Percentiles rank a stretch among this genome's conserved stretches.
Evolutionary conservation across 352 stramenopile genomes (phyloP).

Genomic region (Globisporangium abappressorium): DNA sequence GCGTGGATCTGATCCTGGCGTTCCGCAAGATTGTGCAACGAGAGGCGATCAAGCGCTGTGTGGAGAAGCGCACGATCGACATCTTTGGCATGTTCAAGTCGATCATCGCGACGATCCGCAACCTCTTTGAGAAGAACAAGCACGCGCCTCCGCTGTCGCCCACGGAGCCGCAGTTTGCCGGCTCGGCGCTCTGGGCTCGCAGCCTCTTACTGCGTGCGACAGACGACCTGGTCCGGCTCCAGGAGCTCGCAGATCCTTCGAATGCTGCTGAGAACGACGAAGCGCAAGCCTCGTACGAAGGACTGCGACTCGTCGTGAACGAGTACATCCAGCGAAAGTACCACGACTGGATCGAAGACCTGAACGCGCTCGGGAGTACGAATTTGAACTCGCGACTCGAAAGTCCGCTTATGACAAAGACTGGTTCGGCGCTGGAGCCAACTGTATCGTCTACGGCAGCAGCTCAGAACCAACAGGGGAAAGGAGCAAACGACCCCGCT

Average conservation of each 20-base stretch:
- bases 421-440: conserved; percentile 22
- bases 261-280: conserved; percentile 80
- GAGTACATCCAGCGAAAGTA: conserved; percentile 90
- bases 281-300: conserved; percentile 69
- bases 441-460: conserved; percentile 6
- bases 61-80: conserved; percentile 93
- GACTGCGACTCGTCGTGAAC: conserved; percentile 78
- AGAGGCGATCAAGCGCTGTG: conserved; percentile 90
- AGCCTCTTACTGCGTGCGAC: conserved; percentile 79
- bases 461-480: conserved; percentile 2
- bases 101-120: conserved; percentile 71
- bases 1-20: conserved; percentile 90
- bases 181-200: conserved; percentile 90
- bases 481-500: not conserved
- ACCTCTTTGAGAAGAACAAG: conserved; percentile 93
- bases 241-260: conserved; percentile 66
- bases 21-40: conserved; percentile 93
- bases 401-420: conserved; percentile 87
- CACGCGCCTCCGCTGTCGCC: conserved; percentile 73
- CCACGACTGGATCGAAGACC: conserved; percentile 88
- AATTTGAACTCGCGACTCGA: conserved; percentile 82
- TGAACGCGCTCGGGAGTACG: conserved; percentile 72
- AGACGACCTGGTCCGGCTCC: conserved; percentile 69
- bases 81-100: conserved; percentile 90
- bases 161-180: conserved; percentile 92